Conservation (phyloP, 2,329 filamentous ascomycete species). For the Neofusicoccum cordaticola region DNA sequence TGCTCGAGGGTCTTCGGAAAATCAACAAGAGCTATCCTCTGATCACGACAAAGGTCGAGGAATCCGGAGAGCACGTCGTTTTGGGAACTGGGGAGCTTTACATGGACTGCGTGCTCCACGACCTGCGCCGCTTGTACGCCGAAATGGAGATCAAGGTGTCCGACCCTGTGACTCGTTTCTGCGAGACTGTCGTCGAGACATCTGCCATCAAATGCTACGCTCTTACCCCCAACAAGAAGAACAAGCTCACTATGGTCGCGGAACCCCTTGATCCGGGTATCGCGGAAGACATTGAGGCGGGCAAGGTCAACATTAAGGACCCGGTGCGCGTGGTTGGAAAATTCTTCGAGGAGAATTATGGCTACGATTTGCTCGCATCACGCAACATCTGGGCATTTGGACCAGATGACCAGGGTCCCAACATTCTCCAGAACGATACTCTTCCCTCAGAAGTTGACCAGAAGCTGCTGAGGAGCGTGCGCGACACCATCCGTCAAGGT, state of each 20-base stretch:
- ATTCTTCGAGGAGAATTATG: conserved; percentile 96
- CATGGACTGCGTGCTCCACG: conserved; percentile 98
- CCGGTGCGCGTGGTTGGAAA: conserved; percentile 90
- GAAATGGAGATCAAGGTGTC: conserved; percentile 99
- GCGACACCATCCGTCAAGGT: conserved; percentile 90
- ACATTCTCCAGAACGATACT: conserved; percentile 95
- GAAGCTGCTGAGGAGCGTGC: conserved; percentile 79
- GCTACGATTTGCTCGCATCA: conserved; percentile 91
- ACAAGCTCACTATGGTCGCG: conserved; percentile 97
- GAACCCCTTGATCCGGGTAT: conserved; percentile 95
- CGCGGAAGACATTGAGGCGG: conserved; percentile 88
- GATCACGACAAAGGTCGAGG: conserved; percentile 94
- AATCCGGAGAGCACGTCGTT: conserved; percentile 93
- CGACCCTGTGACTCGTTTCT: conserved; percentile 94
- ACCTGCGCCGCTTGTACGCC: conserved; percentile 87
- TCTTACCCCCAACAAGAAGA: conserved; percentile 97
- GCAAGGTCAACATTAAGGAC: conserved; percentile 86
- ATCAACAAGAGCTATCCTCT: conserved; percentile 98
- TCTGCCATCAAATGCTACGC: conserved; percentile 98
- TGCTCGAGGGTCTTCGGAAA: conserved; percentile 93
- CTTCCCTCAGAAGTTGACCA: conserved; percentile 92
- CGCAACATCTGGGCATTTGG: conserved; percentile 98
- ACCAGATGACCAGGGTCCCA: conserved; percentile 89
- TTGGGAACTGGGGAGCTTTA: conserved; percentile 97
- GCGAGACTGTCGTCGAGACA: conserved; percentile 95